Base-by-base conservation (phyloP, 495 filamentous ascomycete genomes). In the Evernia prunastri region DNA sequence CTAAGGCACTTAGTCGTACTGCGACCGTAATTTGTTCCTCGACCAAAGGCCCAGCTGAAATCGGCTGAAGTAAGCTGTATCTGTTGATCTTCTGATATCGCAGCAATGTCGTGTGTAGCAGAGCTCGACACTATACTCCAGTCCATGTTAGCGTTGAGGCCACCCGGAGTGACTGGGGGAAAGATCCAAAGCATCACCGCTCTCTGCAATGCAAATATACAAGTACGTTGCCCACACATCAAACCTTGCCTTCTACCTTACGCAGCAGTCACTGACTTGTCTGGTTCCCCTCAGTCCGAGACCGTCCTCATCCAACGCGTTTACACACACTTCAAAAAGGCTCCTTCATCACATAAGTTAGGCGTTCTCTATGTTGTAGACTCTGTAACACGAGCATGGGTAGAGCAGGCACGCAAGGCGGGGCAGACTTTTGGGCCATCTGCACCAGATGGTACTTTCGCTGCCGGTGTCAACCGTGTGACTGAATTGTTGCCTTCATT, bases 331-430 rank as follows among this genome's bases (percentile, higher is more conserved):
- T 96, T 97, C 87, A 96, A 95, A 77, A 96, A 92, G 79, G 87
- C 92, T 67, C 92, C 92, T 56, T 84, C 84, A 71, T 93, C 92
- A 73, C 92, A 97, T 84, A 98, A 98, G 80, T 81, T 98, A 80
- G 94, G 94, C 76, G 92, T 97, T 72, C 87, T 98, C 80, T 98
- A 98, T 87, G 92, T 97, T 80, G 90, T 98, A 95, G 95, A 98
- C 84, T 96, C 92, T 83, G 92, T 98, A 87, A 92, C 91, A 75
- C 89, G 94, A 77, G 91, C 92, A 78, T 98, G 95, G 92, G 85
- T 96, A 84, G 92, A 98, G 75, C 88, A 89, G 75, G 95, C 94
- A 67, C 92, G 90, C 76, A 85, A 86, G 68, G 82, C 87, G 66
- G 90, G 90, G 65, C 91, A 97, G 75, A 80, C 86, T 63, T 81